Evolutionary conservation across 805 yeast species (phyloP), one percentile per base, ranked within the genome.

Genomic region (Huiozyma naganishii): DNA sequence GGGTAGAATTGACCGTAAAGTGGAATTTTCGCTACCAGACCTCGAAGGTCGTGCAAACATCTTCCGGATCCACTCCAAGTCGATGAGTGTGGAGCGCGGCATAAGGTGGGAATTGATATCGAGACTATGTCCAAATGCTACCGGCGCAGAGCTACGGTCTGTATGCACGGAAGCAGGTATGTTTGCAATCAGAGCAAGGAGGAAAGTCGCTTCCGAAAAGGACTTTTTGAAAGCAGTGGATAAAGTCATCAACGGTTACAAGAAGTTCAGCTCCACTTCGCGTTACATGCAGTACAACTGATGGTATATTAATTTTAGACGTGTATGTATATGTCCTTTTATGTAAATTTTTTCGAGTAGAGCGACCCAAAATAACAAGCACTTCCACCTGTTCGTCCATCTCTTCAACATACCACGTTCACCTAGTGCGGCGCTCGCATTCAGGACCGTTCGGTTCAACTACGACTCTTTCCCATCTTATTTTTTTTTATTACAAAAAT

Each of bases 141-240:
- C 98, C 1, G 99, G 99, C 66, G 99, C 99, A 3, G 98, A 92
- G 70, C 73, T 92, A 56, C 81, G 98, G 62, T 90, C 97, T 6
- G 98, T 92, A 12, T 92, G 98, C 66, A 92, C 98, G 1, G 99
- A 92, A 66, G 98, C 98, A 4, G 99, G 99, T 57, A 92, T 92
- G 98, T 92, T 89, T 72, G 98, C 99, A 38, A 92, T 92, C 44
- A 79, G 99, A 58, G 96, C 97, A 13, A 80, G 99, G 67, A 78
- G 98, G 70, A 92, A 92, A 71, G 96, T 92, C 37, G 97, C 98
- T 34, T 83, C 95, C 28, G 99, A 92, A 65, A 92, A 92, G 73
- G 99, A 92, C 66, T 92, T 92, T 74, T 71, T 92, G 57, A 88
- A 90, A 54, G 95, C 98, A 32, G 99, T 92, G 39, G 98, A 92